A percentile compares a stretch with the other conserved stretches of the same genome.
These are phyloP conservation scores for Pezicula radicicola DNA, from an alignment of 2,329 filamentous ascomycete genomes.

Conservation along the genomic window DNA sequence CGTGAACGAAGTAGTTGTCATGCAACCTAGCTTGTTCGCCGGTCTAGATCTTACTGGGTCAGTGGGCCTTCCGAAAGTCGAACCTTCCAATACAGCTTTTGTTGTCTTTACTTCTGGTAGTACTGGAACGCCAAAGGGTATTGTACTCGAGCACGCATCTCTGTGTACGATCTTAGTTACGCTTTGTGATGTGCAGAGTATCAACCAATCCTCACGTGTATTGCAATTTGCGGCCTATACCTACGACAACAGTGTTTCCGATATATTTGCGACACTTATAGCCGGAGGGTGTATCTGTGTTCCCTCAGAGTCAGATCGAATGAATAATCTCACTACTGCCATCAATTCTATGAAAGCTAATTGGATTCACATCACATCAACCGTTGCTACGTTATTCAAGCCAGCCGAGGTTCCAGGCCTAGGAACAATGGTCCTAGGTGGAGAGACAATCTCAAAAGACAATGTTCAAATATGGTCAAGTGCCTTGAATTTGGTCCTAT, in stretches of 20 bases:
- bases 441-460: conserved; percentile 10
- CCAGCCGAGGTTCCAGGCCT: too few relatives aligned
- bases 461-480: conserved; percentile 8
- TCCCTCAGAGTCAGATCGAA: conserved; percentile 10
- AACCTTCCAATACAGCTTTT: conserved; percentile 5
- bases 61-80: too few relatives aligned
- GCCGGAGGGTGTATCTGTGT: conserved; percentile 12
- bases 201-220: conserved; percentile 3
- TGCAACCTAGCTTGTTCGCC: too few relatives aligned
- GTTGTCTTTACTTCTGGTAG: conserved; percentile 13
- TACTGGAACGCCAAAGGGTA: too few relatives aligned
- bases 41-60: too few relatives aligned
- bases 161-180: conserved; percentile 1
- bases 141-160: conserved; percentile 7
- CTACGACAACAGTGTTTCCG: conserved; percentile 6
- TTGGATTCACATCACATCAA: too few relatives aligned
- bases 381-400: too few relatives aligned
- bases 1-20: too few relatives aligned
- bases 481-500: conserved; percentile 2
- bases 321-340: too few relatives aligned
- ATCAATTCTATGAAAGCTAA: too few relatives aligned
- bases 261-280: conserved; percentile 12
- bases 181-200: not conserved
- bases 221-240: conserved; percentile 12
- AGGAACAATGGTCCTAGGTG: conserved; percentile 6